phyloP scores from a whole-genome alignment of 805 yeast species.

The Schwanniomyces occidentalis region DNA sequence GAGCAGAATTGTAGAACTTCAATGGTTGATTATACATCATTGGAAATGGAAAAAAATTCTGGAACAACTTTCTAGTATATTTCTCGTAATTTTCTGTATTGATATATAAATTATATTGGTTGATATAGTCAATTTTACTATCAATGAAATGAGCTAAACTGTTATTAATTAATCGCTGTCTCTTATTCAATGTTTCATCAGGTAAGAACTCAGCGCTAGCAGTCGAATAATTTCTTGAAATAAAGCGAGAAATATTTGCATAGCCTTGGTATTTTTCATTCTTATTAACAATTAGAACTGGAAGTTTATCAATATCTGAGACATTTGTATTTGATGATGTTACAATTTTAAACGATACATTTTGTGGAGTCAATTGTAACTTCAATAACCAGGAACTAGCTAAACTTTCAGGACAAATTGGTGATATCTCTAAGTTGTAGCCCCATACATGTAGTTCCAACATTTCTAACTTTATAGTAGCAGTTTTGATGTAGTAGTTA shows the following conservation, averaged over 20 bases:
- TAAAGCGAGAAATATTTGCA: slow-evolving; percentile 11
- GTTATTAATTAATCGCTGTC: slow-evolving; percentile 40
- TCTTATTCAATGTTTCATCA: slow-evolving; percentile 9
- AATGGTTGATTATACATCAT: slow-evolving; percentile 72
- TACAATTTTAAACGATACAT: slow-evolving; percentile 33
- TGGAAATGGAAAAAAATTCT: slow-evolving; percentile 62
- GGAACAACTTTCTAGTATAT: slow-evolving; percentile 57
- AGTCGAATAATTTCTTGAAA: background rate
- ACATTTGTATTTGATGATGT: slow-evolving; percentile 60
- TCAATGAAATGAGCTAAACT: slow-evolving; percentile 45
- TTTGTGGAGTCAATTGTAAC: slow-evolving; percentile 16
- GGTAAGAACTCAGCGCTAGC: background rate
- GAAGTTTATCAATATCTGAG: slow-evolving; percentile 51
- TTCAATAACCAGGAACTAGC: slow-evolving; percentile 47
- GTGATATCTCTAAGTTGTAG: slow-evolving; percentile 31
- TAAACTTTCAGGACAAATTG: slow-evolving; percentile 52
- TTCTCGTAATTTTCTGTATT: slow-evolving; percentile 59
- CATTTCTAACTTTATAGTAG: too few species aligned
- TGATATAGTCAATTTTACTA: slow-evolving; percentile 45
- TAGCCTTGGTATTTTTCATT: slow-evolving; percentile 18
- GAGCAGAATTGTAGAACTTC: slow-evolving; percentile 39
- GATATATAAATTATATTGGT: slow-evolving; percentile 57
- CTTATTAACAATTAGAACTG: slow-evolving; percentile 36
- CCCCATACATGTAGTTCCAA: slow-evolving; percentile 59
- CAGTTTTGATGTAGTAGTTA: too few species aligned